Base-by-base conservation (phyloP, 1,284 basidiomycete species). In the Ustilago xerochloae region DNA sequence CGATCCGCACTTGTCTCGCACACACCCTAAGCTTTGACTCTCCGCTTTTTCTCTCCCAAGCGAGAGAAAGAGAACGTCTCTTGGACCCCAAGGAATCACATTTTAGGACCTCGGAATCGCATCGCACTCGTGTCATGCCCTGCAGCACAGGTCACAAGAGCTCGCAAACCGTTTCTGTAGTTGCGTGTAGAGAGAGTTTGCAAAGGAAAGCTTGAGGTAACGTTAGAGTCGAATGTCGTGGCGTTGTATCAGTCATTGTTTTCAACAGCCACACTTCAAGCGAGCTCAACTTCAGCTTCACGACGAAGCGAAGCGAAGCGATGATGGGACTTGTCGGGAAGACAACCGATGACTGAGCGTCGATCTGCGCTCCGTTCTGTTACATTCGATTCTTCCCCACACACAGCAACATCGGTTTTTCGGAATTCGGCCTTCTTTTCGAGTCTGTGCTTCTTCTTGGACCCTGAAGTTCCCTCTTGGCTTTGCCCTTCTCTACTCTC, bases 301-400 rank as follows among this genome's bases (percentile, higher is more conserved):
- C n/a, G n/a, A 48, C 8, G 45, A 6, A 26, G 26, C 45, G 24
- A 29, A 24, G 10, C 24, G 45, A 47, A 29, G 16, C 35, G 20
- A 20, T 13, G 41, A 4, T 13, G 22, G 32, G 20, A n/a, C n/a
- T n/a, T n/a, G n/a, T n/a, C n/a, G n/a, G n/a, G n/a, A n/a, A n/a
- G n/a, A 18, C 29, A 12, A 16, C 18, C 6, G 54, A 56, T 56
- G 54, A 56, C 43, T 56, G 54, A 56, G 54, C 54, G 30, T 35
- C 54, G 54, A 56, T 56, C 47, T 18, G 18, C 9, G 12, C 22
- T 20, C 13, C 22, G 22, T 33, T 13, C 10, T 24, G 20, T 50
- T 50, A 24, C n/a, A 32, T 16, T 50, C 20, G 3, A 16, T 28
- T 0, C 20, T 22, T 2, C 16, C 20, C 30, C 9, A 30, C 33